A percentile compares a stretch with the other conserved stretches of the same genome.
Conservation (phyloP, 2,329 filamentous ascomycete genomes). For the Fonsecaea erecta region DNA sequence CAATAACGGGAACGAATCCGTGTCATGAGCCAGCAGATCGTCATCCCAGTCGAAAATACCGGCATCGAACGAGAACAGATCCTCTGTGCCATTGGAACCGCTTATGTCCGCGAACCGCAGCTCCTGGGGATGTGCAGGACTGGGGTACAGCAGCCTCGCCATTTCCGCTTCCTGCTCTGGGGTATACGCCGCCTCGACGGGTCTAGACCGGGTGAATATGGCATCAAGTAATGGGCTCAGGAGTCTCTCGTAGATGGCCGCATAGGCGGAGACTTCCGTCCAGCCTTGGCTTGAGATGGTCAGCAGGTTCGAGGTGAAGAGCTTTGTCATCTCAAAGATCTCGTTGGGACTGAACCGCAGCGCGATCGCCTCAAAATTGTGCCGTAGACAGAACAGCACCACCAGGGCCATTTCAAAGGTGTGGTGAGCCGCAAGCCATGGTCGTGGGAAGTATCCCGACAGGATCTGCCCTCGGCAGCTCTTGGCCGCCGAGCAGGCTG, state of each 20-base stretch:
- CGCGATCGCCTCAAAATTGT: slow-evolving; percentile 35
- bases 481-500: slow-evolving; percentile 17
- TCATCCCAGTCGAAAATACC: slow-evolving; percentile 6
- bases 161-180: slow-evolving; percentile 26
- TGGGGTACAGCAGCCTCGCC: slow-evolving; percentile 13
- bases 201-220: slow-evolving; percentile 27
- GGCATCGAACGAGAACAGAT: slow-evolving; percentile 7
- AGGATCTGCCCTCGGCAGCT: slow-evolving; percentile 19
- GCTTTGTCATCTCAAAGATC: slow-evolving; percentile 39
- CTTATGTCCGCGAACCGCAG: slow-evolving; percentile 5
- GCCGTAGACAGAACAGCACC: slow-evolving; percentile 38
- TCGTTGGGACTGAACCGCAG: slow-evolving; percentile 27
- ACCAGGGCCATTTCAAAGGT: slow-evolving; percentile 33
- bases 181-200: slow-evolving; percentile 11
- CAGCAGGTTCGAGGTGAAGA: slow-evolving; percentile 38
- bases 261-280: slow-evolving; percentile 38
- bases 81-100: neutral
- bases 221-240: slow-evolving; percentile 37
- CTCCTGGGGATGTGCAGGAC: slow-evolving; percentile 5
- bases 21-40: neutral
- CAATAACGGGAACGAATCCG: slow-evolving; percentile 2
- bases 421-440: slow-evolving; percentile 30
- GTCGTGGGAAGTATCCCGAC: slow-evolving; percentile 22
- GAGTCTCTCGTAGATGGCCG: slow-evolving; percentile 30
- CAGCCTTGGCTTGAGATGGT: slow-evolving; percentile 37